Evolutionary conservation across 2,329 filamentous ascomycete species (phyloP), one percentile per base, ranked within the genome.

Genomic region (Sarocladium kiliense): DNA sequence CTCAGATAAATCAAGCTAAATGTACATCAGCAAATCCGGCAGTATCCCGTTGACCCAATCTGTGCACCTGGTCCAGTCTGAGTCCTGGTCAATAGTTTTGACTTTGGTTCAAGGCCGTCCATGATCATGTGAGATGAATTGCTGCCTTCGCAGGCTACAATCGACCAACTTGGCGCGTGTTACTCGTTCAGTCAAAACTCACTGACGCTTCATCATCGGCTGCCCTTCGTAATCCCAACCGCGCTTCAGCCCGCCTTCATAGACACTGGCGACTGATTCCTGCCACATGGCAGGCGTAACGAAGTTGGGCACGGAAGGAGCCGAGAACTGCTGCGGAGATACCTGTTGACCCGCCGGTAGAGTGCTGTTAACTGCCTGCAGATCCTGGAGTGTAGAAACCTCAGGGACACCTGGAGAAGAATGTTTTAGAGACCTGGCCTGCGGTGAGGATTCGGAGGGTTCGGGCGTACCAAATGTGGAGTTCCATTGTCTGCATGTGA

Each of bases 381-480:
- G 76, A 59, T 79, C 77, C 65, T 82, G 77, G 55, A 82, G 69
- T 37, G 76, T 76, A 30, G 78, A 73, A 41, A 80, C 69, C 68
- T 84, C 80, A 61, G 77, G 71, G 60, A 75, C 74, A 74, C 76
- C 78, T 74, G 78, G 75, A 61, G 77, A 74, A 59, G 76, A 66
- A 68, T 27, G 44, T 70, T 77, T 81, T 72, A 82, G 74, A 73
- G 75, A 70, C 67, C 69, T 76, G 67, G 74, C 68, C 64, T 77
- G 75, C 61, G 75, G 68, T 62, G 67, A 60, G 55, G 65, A 58
- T 47, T 68, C 61, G 58, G 66, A 68, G 65, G 55, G 64, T 53
- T 53, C 59, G 53, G 83, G 84, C 70, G 86, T 89, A 77, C 91
- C 89, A 75, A 97, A 97, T 61, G 93, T 92, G 66, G 88, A 86